A percentile compares a stretch with the other conserved stretches of the same genome.
Evolutionary conservation across 2,329 filamentous ascomycete species (phyloP).

Genomic region (Trichoderma asperellum): DNA sequence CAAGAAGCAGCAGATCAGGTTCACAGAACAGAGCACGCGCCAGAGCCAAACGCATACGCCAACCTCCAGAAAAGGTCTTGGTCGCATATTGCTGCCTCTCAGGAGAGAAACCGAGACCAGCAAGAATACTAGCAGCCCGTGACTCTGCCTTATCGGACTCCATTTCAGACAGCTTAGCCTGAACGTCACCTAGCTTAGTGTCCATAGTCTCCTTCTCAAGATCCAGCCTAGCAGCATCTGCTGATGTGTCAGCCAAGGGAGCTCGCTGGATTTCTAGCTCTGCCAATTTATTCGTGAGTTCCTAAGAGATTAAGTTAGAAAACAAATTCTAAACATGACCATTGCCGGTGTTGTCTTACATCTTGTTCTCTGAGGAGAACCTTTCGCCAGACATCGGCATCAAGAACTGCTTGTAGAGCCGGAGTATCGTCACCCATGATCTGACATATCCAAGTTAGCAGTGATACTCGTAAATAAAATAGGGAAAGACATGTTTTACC

Average conservation of each 20-base stretch:
- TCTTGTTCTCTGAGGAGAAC: slow-evolving; percentile 88
- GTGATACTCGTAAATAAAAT: neutral
- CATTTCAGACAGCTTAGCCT: slow-evolving; percentile 94
- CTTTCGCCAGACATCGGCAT: slow-evolving; percentile 98
- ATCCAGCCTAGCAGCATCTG: slow-evolving; percentile 83
- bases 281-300: slow-evolving; percentile 76
- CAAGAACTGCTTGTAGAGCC: slow-evolving; percentile 90
- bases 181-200: slow-evolving; percentile 86
- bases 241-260: slow-evolving; percentile 86
- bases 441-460: slow-evolving; percentile 47
- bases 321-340: neutral
- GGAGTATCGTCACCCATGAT: slow-evolving; percentile 95
- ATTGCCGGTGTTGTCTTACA: slow-evolving; percentile 51
- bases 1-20: slow-evolving; percentile 90
- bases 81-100: slow-evolving; percentile 92
- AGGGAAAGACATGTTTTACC: slow-evolving; percentile 52
- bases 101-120: slow-evolving; percentile 92
- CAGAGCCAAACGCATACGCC: slow-evolving; percentile 96
- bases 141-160: slow-evolving; percentile 98
- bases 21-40: slow-evolving; percentile 97
- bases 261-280: slow-evolving; percentile 77
- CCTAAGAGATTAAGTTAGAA: slow-evolving; percentile 45
- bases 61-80: slow-evolving; percentile 98
- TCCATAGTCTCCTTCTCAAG: slow-evolving; percentile 88
- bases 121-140: slow-evolving; percentile 91